Conservation (phyloP, 257 asterid genomes). For the Solanum paucissectum region DNA sequence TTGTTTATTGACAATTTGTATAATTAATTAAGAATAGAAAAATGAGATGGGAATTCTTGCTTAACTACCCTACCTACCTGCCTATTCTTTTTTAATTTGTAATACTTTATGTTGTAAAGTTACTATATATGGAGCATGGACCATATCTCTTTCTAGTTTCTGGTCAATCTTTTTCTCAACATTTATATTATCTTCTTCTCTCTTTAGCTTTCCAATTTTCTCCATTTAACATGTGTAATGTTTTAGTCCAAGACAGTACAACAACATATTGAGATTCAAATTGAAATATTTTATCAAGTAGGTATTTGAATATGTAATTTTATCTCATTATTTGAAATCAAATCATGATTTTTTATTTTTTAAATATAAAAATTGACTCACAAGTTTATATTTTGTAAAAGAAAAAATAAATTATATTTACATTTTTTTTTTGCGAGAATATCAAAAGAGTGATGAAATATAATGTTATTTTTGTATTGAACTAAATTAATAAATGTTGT, state of each 20-base stretch:
- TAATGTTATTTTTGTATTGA: too few relatives aligned
- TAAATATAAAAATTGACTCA: too few relatives aligned
- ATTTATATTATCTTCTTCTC: not conserved
- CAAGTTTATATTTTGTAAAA: too few relatives aligned
- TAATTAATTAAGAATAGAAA: not conserved
- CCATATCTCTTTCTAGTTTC: not conserved
- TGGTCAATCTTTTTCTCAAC: not conserved
- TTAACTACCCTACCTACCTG: not conserved
- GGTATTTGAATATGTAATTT: too few relatives aligned
- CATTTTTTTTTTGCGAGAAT: too few relatives aligned
- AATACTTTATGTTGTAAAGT: not conserved
- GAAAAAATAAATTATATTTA: too few relatives aligned
- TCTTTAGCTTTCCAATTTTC: not conserved
- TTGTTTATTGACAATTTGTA: not conserved
- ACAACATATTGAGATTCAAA: not conserved
- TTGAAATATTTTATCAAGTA: too few relatives aligned
- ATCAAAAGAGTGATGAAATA: too few relatives aligned
- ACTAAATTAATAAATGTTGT: not conserved
- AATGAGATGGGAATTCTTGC: not conserved
- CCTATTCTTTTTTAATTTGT: not conserved
- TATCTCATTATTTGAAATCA: not conserved
- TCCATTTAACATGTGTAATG: not conserved
- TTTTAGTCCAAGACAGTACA: not conserved
- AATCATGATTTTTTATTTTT: too few relatives aligned
- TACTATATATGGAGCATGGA: not conserved